Base-by-base conservation (phyloP, 148 eudicot species). In the Chenopodium formosanum region DNA sequence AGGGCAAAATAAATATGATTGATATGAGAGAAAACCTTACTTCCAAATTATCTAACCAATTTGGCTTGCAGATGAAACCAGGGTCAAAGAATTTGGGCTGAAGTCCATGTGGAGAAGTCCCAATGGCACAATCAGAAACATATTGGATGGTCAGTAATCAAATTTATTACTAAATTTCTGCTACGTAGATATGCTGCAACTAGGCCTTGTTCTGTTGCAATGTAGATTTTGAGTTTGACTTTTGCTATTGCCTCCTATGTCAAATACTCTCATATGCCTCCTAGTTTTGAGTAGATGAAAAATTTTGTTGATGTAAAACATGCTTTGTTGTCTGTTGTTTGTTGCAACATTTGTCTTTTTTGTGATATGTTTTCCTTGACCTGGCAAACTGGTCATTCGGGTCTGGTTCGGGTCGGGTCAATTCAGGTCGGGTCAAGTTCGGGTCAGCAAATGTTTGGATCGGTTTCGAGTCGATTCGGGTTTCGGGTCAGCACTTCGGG, bases 81-180 rank as follows among this genome's bases (percentile, higher is more conserved):
- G 95, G 84, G 86, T 94, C 40, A 89, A 86, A 81, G 98, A 94
- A 84, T 94, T 94, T 67, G 84, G 76, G 65, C 80, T 94, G 87
- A 94, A 93, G 78, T 74, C 80, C 8, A 94, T 94, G 98, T 94
- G 97, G 98, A 94, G 85, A 88, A 94, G 98, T 86, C 98, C 98
- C 81, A 94, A 94, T 85, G 98, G 98, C 78, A 94, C 98, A 53
- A 93, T 94, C 74, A 91, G 98, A 85, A 94, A 93, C 84, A 94
- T 94, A 81, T 82, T 94, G 81, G 90, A 94, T 82, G 98, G 98
- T 94, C 27, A 80, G 92, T 83, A 48, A 78, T 80, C 64, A 70
- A 23, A 58, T 46, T 46, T 25, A 17, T 53, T n/a, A 47, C 12
- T 69, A 34, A 29, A 34, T 60, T 20, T 47, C 50, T 58, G 23